Conservation (phyloP, 495 filamentous ascomycete species). For the Tuber indicum region DNA sequence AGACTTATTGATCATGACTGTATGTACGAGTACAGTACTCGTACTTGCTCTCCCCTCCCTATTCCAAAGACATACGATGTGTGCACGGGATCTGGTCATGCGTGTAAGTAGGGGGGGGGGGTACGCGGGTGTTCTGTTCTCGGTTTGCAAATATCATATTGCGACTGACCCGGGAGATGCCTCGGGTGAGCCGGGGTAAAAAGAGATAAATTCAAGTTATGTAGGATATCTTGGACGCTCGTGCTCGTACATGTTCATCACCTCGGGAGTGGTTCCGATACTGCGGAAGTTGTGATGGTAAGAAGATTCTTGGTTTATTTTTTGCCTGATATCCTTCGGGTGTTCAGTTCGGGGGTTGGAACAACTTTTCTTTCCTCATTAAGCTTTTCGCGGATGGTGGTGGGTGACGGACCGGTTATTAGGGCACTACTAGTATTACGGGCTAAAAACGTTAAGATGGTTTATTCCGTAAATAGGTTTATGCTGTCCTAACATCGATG, state of each 20-base stretch:
- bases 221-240: too few relatives aligned
- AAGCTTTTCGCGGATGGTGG: background rate
- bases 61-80: background rate
- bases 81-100: background rate
- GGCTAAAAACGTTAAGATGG: background rate
- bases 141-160: background rate
- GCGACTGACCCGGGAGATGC: background rate
- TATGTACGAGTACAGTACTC: too few relatives aligned
- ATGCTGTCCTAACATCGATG: too few relatives aligned
- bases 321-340: background rate
- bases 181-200: too few relatives aligned
- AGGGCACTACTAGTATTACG: background rate
- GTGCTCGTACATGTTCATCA: background rate
- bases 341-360: background rate
- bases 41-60: background rate
- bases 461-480: background rate
- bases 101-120: background rate
- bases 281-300: background rate
- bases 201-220: too few relatives aligned
- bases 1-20: too few relatives aligned
- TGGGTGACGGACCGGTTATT: background rate
- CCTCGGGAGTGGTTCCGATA: background rate
- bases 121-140: background rate
- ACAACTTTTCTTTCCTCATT: background rate
- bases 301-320: background rate